Conservation (phyloP, 2,329 filamentous ascomycete species). For the Beauveria rudraprayagi region DNA sequence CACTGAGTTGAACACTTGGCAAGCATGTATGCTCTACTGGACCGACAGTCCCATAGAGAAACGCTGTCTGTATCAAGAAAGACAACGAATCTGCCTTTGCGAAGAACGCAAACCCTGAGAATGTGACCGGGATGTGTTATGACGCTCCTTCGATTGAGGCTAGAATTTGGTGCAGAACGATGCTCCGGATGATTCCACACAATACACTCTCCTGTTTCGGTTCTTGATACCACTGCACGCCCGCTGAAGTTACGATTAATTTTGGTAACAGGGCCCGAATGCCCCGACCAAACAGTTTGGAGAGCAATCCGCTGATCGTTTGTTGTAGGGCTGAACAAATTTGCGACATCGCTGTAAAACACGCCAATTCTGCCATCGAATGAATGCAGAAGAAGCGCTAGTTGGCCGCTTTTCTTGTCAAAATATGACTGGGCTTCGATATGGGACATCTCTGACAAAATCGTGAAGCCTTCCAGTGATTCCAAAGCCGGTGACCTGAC, state of each 20-base stretch:
- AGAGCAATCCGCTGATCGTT: constrained; percentile 52
- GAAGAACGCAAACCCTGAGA: constrained; percentile 69
- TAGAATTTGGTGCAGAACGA: constrained; percentile 35
- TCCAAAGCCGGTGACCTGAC: constrained; percentile 52
- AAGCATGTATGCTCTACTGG: constrained; percentile 49
- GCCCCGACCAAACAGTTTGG: constrained; percentile 71
- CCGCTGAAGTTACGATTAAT: constrained; percentile 81
- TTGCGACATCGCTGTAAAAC: constrained; percentile 69
- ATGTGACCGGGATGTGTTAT: constrained; percentile 64
- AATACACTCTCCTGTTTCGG: constrained; percentile 67
- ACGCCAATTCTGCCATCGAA: constrained; percentile 81
- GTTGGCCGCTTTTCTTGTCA: constrained; percentile 51
- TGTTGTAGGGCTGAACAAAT: constrained; percentile 67
- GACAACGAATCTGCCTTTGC: constrained; percentile 71
- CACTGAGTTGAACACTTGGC: constrained; percentile 43
- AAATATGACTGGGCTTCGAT: constrained; percentile 69
- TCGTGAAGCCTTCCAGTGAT: constrained; percentile 30
- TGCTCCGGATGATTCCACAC: constrained; percentile 62
- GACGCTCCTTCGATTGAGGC: constrained; percentile 57
- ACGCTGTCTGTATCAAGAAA: constrained; percentile 66
- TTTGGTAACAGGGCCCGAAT: constrained; percentile 72
- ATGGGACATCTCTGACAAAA: constrained; percentile 31
- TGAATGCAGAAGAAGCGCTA: constrained; percentile 71
- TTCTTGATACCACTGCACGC: constrained; percentile 71
- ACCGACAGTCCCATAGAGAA: constrained; percentile 71